These are phyloP conservation scores for Cercospora zeina DNA, from an alignment of 2,329 filamentous ascomycete genomes.

Conservation along the genomic window DNA sequence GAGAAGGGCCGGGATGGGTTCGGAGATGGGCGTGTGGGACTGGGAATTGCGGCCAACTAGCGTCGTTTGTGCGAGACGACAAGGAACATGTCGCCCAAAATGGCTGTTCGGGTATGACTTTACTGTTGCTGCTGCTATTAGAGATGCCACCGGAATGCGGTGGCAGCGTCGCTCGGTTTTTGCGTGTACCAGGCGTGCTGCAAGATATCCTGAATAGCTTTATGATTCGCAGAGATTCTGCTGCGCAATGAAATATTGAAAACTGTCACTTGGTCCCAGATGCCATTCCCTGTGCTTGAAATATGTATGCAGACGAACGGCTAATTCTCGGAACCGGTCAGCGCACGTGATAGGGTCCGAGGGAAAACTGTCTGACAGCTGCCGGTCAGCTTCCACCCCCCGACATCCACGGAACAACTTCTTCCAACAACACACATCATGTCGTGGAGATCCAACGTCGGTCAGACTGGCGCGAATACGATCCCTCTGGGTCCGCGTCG, in stretches of 20 bases:
- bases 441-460: slow-evolving; percentile 67
- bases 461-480: slow-evolving; percentile 97
- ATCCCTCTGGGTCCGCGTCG: slow-evolving; percentile 85
- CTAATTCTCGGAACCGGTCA: neutral
- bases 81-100: neutral
- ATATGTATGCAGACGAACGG: too few species aligned
- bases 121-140: slow-evolving; percentile 1
- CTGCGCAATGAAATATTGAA: neutral
- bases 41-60: slow-evolving; percentile 38
- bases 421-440: slow-evolving; percentile 44
- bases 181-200: neutral
- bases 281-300: too few species aligned
- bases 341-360: neutral
- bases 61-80: neutral
- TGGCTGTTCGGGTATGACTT: slow-evolving; percentile 8
- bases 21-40: slow-evolving; percentile 38
- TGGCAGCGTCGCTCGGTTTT: neutral
- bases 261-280: neutral
- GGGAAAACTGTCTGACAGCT: neutral
- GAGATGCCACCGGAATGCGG: neutral
- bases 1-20: slow-evolving; percentile 59
- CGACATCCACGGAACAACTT: slow-evolving; percentile 3
- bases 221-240: neutral
- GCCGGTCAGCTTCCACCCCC: slow-evolving; percentile 2
- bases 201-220: slow-evolving; percentile 9